Evolutionary conservation across 2,329 filamentous ascomycete genomes (phyloP), one percentile per base, ranked within the genome.

Genomic region (Knufia petricola): DNA sequence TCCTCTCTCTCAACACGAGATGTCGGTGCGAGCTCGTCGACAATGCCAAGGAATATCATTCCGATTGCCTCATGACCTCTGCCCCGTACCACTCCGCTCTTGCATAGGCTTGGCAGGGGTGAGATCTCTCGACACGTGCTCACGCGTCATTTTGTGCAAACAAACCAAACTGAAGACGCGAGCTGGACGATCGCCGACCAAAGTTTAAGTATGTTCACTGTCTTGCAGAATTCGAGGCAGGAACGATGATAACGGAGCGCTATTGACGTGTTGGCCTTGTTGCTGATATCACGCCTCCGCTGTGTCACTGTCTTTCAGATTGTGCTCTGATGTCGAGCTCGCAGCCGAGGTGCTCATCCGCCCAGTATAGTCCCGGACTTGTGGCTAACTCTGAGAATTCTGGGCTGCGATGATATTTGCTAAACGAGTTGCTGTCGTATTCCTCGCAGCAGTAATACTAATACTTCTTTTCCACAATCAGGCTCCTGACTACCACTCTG

Each of bases 371-470:
- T 17, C 7, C 4, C 7, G 13, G 15, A 17, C 32, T n/a, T n/a
- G 9, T 36, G 7, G 32, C 15, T 36, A n/a, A n/a, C 32, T 36
- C 7, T 4, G 7, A 4, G 6, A 17, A n/a, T 36, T n/a, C 15
- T 36, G 10, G 15, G 7, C 15, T 47, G 44, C 32, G 13, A 47
- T 47, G 44, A 47, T 47, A 7, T 47, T 47, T 39, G 44, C 44
- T 2, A 47, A 39, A 28, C 44, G 44, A 21, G 23, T 47, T 38
- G 34, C 32, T 30, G 19, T 47, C 15, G 10, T 47, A 10, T 4
- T 26, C 9, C 12, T 47, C 24, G 31, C 44, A 28, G 44, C 44
- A 38, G 24, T 39, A 39, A 8, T 39, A 12, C 17, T 37, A 4
- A 47, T 47, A 13, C 23, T 39, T 4, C 20, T 26, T 17, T 15